Conservation (phyloP, 768 basidiomycete species). For the Suillus brevipes region DNA sequence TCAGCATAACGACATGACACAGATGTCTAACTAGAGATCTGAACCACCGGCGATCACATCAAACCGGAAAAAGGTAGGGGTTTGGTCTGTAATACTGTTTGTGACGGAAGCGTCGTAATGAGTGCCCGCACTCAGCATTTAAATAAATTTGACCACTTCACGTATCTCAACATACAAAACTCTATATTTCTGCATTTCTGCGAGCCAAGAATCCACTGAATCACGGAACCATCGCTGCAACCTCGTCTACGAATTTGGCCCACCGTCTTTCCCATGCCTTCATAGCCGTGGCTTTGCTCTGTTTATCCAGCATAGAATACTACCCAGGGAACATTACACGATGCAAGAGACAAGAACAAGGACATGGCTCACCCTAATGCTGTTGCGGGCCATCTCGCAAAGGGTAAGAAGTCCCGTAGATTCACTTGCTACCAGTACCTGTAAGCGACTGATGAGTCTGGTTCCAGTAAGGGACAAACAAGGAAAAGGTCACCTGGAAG, state of each 20-base stretch:
- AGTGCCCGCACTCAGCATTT: background rate
- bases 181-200: background rate
- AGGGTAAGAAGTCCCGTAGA: conserved; percentile 60
- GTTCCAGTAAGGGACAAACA: background rate
- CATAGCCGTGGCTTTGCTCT: conserved; percentile 46
- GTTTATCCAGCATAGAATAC: conserved; percentile 50
- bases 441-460: background rate
- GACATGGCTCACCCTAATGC: conserved; percentile 46
- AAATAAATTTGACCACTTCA: background rate
- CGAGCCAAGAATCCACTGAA: conserved; percentile 7
- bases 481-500: conserved; percentile 51
- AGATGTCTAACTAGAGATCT: no score
- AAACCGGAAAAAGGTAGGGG: background rate
- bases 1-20: no score
- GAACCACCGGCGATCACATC: background rate
- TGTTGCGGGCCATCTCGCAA: conserved; percentile 59
- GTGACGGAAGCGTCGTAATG: background rate
- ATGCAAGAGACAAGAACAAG: background rate
- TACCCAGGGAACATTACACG: conserved; percentile 23
- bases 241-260: conserved; percentile 43
- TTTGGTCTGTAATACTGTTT: background rate
- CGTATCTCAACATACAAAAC: background rate
- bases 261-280: conserved; percentile 47
- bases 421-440: conserved; percentile 67
- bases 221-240: conserved; percentile 25